phyloP scores from a whole-genome alignment of 176 grass and related monocot species.

The Aegilops tauschii region DNA sequence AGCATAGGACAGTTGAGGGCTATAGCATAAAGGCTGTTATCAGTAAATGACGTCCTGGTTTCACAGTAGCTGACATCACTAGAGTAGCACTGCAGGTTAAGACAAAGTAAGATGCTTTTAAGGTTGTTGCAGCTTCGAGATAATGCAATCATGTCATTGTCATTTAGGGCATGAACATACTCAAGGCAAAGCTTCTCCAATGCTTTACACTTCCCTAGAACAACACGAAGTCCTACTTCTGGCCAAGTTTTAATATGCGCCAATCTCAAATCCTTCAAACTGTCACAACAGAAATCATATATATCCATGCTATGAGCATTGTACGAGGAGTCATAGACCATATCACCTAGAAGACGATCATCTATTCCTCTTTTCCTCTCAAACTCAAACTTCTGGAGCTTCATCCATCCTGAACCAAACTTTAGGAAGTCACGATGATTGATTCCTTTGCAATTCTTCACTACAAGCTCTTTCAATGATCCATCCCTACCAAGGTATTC shows the following conservation, averaged over 20 bases:
- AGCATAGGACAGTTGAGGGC: not conserved
- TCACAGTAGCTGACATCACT: not conserved
- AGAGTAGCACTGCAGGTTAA: too few relatives aligned
- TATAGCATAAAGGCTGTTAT: not conserved
- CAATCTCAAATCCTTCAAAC: too few relatives aligned
- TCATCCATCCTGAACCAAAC: slow-evolving; percentile 6
- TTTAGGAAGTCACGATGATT: slow-evolving; percentile 2
- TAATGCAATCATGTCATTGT: too few relatives aligned
- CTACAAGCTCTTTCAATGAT: not conserved
- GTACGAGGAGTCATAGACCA: not conserved
- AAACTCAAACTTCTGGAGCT: slow-evolving; percentile 5
- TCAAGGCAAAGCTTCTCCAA: too few relatives aligned
- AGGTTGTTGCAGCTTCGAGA: too few relatives aligned
- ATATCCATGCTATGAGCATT: not conserved
- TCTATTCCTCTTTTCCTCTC: not conserved
- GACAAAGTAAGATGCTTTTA: too few relatives aligned
- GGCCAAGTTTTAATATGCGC: too few relatives aligned
- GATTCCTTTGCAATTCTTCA: not conserved
- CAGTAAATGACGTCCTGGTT: not conserved
- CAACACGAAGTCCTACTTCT: too few relatives aligned
- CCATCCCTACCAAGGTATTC: not conserved
- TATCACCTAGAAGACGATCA: not conserved
- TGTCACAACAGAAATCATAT: too few relatives aligned
- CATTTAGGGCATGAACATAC: too few relatives aligned
- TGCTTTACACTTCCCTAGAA: too few relatives aligned